A percentile compares a stretch with the other conserved stretches of the same genome.
Evolutionary conservation across 106 monocot species (phyloP).

Genomic region (Alisma plantagoaquatica): DNA sequence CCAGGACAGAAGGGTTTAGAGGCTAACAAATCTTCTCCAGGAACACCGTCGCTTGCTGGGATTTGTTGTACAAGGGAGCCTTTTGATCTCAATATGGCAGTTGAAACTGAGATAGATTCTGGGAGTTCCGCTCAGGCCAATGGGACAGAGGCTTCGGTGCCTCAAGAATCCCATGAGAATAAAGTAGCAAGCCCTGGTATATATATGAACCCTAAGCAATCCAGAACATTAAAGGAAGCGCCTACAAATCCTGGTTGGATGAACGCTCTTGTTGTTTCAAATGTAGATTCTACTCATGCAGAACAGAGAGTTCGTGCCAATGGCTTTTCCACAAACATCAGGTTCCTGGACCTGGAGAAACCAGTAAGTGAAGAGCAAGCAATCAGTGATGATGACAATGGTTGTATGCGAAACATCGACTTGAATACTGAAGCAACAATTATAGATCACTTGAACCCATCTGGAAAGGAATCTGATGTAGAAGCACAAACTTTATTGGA

Average conservation of each 20-base stretch:
- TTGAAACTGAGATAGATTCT: not conserved
- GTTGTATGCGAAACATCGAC: constrained; percentile 22
- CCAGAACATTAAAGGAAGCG: too few species aligned
- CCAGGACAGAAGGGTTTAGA: not conserved
- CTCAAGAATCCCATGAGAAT: too few species aligned
- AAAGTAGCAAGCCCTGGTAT: too few species aligned
- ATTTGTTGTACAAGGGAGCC: too few species aligned
- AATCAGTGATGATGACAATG: constrained; percentile 2
- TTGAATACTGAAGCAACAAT: constrained; percentile 28
- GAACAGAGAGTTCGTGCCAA: not conserved
- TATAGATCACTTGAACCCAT: constrained; percentile 3
- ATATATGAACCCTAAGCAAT: too few species aligned
- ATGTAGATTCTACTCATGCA: constrained; percentile 7
- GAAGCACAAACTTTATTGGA: not conserved
- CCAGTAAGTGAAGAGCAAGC: constrained; percentile 6
- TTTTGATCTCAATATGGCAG: not conserved
- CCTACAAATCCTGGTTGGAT: too few species aligned
- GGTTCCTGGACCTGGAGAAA: not conserved
- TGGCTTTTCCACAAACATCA: not conserved
- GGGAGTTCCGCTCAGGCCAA: too few species aligned
- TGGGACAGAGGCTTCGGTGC: too few species aligned
- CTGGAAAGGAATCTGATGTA: constrained; percentile 12
- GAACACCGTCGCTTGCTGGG: constrained; percentile 17
- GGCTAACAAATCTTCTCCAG: constrained; percentile 7
- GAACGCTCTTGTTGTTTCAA: too few species aligned